Evolutionary conservation across 2,329 filamentous ascomycete species (phyloP), one percentile per base, ranked within the genome.

Genomic region (Stemphylium vesicarium): DNA sequence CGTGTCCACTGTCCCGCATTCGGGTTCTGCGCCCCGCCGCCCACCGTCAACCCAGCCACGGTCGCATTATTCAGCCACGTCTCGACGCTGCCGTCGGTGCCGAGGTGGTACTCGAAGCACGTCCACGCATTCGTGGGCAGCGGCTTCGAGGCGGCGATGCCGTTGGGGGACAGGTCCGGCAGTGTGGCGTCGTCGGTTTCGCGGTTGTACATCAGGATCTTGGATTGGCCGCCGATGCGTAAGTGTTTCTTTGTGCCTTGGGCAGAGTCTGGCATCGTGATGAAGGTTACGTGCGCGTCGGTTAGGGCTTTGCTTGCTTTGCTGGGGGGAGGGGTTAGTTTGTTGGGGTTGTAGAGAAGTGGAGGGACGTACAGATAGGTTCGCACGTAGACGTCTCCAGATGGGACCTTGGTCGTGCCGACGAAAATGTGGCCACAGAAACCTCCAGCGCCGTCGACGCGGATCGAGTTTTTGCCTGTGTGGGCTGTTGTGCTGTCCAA

Each of bases 381-480:
- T 59, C 84, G 69, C 20, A 86, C 83, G 50, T 85, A 86, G 48
- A 87, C 75, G 66, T 86, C 81, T 2, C 84, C 84, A 46, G 68
- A 78, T 0, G 84, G 84, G 2, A 87, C 75, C 40, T 80, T 78
- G 1, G 75, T 83, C 1, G 84, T 86, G 54, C 84, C 84, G 53
- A 87, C 82, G 73, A 87, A 87, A 40, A 85, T 82, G 65, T 87
- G 84, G 29, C 72, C 72, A 45, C 72, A 74, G 54, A 68, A 74
- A 5, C 85, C 13, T 85, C 90, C 9, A 84, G 91, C 56, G 81
- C 90, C 65, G 79, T 85, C 71, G 71, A 86, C 71, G 89, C 93
- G 2, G 95, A 99, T 73, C 82, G 88, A 73, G 84, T 93, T 62
- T 86, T 98, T 43, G 82, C 72, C 72, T 11, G 64, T 68, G 65